Conservation (phyloP, 495 filamentous ascomycete species). For the Lasiosphaeria ovina region DNA sequence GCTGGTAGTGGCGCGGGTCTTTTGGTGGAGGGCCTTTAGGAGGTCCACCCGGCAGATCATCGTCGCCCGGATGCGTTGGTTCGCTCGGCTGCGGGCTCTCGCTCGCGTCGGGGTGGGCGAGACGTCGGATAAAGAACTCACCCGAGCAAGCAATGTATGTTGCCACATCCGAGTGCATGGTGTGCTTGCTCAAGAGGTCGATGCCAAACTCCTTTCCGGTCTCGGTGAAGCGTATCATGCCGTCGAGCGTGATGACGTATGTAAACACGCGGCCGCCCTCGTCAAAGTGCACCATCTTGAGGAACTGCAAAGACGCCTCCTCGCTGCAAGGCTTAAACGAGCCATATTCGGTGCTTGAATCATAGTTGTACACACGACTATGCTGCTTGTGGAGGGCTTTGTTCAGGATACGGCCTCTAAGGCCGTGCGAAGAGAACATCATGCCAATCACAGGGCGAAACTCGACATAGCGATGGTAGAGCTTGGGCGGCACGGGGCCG, state of each 20-base stretch:
- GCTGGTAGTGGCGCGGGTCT: slow-evolving; percentile 71
- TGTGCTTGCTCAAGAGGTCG: slow-evolving; percentile 88
- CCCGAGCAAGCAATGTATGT: slow-evolving; percentile 88
- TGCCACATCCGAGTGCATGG: slow-evolving; percentile 88
- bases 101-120: slow-evolving; percentile 26
- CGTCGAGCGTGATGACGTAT: slow-evolving; percentile 87
- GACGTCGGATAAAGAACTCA: slow-evolving; percentile 84
- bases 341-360: slow-evolving; percentile 68
- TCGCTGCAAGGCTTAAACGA: slow-evolving; percentile 46
- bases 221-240: slow-evolving; percentile 83
- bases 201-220: slow-evolving; percentile 94
- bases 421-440: slow-evolving; percentile 77
- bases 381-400: slow-evolving; percentile 90
- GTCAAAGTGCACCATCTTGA: slow-evolving; percentile 83
- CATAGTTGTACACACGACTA: slow-evolving; percentile 81
- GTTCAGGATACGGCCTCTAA: slow-evolving; percentile 75
- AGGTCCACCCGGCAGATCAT: slow-evolving; percentile 35
- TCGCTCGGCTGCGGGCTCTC: slow-evolving; percentile 21
- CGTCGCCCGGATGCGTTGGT: slow-evolving; percentile 19
- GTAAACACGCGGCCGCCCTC: slow-evolving; percentile 85
- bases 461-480: slow-evolving; percentile 91
- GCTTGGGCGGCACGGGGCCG: slow-evolving; percentile 71
- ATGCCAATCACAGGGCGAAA: slow-evolving; percentile 86
- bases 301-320: slow-evolving; percentile 71
- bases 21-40: slow-evolving; percentile 41